phyloP scores from a whole-genome alignment of 345 rosid genomes.

The Geranium rotundifolium region DNA sequence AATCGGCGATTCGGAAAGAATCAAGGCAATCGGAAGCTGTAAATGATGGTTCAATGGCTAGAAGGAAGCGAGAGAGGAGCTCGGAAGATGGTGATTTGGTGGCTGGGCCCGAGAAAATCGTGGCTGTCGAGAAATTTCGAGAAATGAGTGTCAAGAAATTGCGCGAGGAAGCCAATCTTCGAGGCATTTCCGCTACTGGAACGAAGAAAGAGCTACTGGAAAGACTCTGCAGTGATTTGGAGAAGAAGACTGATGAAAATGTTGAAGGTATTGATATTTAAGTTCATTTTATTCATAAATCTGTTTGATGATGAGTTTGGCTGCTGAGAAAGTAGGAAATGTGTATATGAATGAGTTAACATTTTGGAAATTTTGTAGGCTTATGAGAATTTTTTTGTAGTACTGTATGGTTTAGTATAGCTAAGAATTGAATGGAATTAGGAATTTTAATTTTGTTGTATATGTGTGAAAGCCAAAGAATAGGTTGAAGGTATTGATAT shows the following conservation, averaged over 20 bases:
- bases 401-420: not conserved
- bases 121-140: constrained; percentile 35
- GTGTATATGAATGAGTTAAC: not conserved
- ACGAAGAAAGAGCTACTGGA: constrained; percentile 53
- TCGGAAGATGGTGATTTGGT: constrained; percentile 12
- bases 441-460: not conserved
- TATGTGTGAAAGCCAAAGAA: constrained; percentile 15
- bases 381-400: not conserved
- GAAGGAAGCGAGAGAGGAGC: constrained; percentile 41
- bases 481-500: constrained; percentile 16
- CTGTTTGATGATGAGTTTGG: constrained; percentile 1
- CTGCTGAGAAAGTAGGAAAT: not conserved
- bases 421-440: not conserved
- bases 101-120: constrained; percentile 25
- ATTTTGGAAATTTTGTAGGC: not conserved
- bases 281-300: not conserved
- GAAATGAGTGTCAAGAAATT: constrained; percentile 55
- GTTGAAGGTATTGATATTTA: constrained; percentile 14
- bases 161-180: constrained; percentile 53
- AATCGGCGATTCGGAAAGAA: constrained; percentile 39
- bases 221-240: constrained; percentile 39
- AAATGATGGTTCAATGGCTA: constrained; percentile 1
- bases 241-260: constrained; percentile 7
- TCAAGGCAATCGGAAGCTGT: constrained; percentile 11
- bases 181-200: constrained; percentile 46